Conservation (phyloP, 805 yeast species). For the Wickerhamomyces rabaulensis region DNA sequence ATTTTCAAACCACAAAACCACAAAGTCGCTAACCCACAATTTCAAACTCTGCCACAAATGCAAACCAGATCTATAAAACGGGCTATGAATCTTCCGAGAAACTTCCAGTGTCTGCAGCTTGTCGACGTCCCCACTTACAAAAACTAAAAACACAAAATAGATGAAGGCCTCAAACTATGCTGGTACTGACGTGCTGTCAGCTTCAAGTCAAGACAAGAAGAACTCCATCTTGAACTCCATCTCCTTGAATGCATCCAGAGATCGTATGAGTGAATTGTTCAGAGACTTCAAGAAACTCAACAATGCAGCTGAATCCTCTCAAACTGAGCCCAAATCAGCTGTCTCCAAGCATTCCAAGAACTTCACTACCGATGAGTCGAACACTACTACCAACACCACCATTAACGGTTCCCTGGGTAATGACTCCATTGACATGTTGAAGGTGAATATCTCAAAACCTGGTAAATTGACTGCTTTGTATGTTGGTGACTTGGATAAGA, state of each 20-base stretch:
- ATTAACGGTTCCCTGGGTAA: conserved; percentile 4
- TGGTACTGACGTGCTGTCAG: background rate
- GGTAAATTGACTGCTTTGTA: conserved; percentile 28
- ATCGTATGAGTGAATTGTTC: conserved; percentile 22
- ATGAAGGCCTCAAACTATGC: background rate
- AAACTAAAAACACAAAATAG: background rate
- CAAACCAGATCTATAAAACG: background rate
- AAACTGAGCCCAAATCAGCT: background rate
- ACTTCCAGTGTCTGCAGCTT: background rate
- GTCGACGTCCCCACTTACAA: background rate
- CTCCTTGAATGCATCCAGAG: conserved; percentile 21
- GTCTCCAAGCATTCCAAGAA: background rate
- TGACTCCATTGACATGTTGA: conserved; percentile 16
- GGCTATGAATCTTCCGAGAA: background rate
- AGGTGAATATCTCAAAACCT: conserved; percentile 7
- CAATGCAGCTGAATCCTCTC: conserved; percentile 4
- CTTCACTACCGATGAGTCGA: background rate
- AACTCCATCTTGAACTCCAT: conserved; percentile 15
- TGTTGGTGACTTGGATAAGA: conserved; percentile 55
- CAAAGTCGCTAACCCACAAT: background rate
- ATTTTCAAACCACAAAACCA: background rate
- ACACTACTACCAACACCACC: background rate
- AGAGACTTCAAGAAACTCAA: conserved; percentile 22
- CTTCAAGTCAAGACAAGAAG: conserved; percentile 1
- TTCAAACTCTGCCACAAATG: background rate